Conservation (phyloP, 1,284 basidiomycete species). For the Irpex sp. region DNA sequence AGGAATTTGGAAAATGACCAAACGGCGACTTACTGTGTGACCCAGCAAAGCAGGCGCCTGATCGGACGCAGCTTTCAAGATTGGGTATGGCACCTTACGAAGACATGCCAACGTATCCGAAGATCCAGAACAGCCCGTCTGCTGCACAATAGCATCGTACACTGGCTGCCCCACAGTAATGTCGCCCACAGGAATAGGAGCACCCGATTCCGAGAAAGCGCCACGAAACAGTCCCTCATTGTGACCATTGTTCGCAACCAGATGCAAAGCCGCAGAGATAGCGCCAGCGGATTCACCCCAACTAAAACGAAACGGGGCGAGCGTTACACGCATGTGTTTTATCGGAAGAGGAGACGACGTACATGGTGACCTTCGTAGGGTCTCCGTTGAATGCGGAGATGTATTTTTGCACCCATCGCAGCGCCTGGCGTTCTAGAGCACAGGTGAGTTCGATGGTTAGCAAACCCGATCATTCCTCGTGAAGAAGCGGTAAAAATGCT, state of each 20-base stretch:
- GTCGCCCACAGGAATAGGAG: constrained; percentile 28
- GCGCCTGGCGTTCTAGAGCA: constrained; percentile 19
- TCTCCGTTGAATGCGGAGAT: constrained; percentile 64
- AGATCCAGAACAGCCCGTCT: constrained; percentile 27
- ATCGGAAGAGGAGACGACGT: constrained; percentile 15
- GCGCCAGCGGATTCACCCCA: constrained; percentile 42
- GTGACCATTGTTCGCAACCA: constrained; percentile 28
- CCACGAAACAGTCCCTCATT: constrained; percentile 31
- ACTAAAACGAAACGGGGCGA: constrained; percentile 14
- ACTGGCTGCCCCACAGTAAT: constrained; percentile 26
- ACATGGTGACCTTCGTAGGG: constrained; percentile 54
- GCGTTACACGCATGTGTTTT: not conserved
- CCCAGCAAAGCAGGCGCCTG: constrained; percentile 22
- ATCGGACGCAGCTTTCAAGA: constrained; percentile 27
- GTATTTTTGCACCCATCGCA: constrained; percentile 49
- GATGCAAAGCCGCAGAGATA: constrained; percentile 30
- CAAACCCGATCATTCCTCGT: not conserved
- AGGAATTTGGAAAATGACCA: not conserved
- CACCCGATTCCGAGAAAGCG: constrained; percentile 34
- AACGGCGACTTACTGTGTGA: constrained; percentile 20
- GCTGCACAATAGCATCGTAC: constrained; percentile 30
- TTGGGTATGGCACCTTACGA: constrained; percentile 27
- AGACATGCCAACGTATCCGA: constrained; percentile 37
- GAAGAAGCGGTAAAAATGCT: constrained; percentile 17
- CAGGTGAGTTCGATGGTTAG: not conserved